phyloP scores from a whole-genome alignment of 1,284 basidiomycete genomes.

The Spongispora temasekensis region DNA sequence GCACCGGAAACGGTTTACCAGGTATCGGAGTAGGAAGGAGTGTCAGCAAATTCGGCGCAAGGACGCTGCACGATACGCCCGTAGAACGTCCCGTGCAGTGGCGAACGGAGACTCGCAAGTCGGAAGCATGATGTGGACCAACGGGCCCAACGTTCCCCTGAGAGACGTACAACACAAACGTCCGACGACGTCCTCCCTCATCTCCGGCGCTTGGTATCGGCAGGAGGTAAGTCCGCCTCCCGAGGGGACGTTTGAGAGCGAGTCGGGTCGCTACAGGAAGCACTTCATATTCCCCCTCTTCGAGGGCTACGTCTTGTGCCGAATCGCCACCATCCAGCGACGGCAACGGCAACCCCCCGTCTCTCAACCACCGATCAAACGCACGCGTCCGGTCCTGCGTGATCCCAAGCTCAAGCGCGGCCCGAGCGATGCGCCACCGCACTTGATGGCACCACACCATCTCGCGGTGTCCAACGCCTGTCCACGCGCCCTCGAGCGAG shows the following conservation, averaged over 20 bases:
- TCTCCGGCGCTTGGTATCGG: slow-evolving; percentile 38
- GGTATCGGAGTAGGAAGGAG: slow-evolving; percentile 61
- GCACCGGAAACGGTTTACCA: slow-evolving; percentile 58
- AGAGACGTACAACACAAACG: slow-evolving; percentile 59
- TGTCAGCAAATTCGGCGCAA: slow-evolving; percentile 50
- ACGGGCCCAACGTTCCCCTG: slow-evolving; percentile 53
- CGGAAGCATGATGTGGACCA: slow-evolving; percentile 46
- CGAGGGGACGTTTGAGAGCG: slow-evolving; percentile 44
- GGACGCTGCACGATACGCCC: slow-evolving; percentile 39
- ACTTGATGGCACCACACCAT: slow-evolving; percentile 99
- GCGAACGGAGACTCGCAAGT: slow-evolving; percentile 47
- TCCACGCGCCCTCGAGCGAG: slow-evolving; percentile 88
- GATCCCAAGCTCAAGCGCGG: slow-evolving; percentile 67
- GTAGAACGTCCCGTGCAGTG: slow-evolving; percentile 39
- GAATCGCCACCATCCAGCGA: slow-evolving; percentile 15
- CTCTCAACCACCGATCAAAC: slow-evolving; percentile 66
- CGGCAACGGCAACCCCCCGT: slow-evolving; percentile 49
- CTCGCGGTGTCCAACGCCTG: slow-evolving; percentile 92
- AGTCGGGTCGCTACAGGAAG: slow-evolving; percentile 43
- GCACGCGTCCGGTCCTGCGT: slow-evolving; percentile 38
- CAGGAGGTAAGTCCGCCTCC: slow-evolving; percentile 51
- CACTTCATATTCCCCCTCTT: slow-evolving; percentile 34
- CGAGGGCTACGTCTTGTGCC: slow-evolving; percentile 6
- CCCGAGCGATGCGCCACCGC: slow-evolving; percentile 83
- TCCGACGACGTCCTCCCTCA: background rate